Evolutionary conservation across 805 yeast genomes (phyloP), one percentile per base, ranked within the genome.

Genomic region (Candida nonsorbophila): DNA sequence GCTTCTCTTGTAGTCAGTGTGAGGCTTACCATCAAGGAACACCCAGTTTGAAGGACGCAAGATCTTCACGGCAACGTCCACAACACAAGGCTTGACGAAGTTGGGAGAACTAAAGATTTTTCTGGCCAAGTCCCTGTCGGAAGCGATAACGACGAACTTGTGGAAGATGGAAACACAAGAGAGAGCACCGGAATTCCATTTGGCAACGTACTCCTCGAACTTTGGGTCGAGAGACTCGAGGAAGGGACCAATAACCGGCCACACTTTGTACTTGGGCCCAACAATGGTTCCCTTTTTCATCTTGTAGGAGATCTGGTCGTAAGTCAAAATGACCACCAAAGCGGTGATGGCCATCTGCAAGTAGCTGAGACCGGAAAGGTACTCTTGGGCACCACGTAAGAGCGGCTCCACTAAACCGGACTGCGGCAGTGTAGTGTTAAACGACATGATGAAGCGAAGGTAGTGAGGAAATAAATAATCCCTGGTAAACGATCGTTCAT

Each of bases 141-240:
- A 79, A 6, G 95, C 96, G 57, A 90, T 85, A 28, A 92, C 94
- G 23, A 92, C 98, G 51, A 90, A 90, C 64, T 92, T 92, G 69
- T 92, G 98, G 72, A 92, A 92, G 38, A 92, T 92, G 2, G 97
- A 88, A 27, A 92, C 98, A 68, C 98, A 92, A 9, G 95, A 83
- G 33, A 92, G 68, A 9, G 90, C 92, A 38, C 98, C 98, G 5
- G 92, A 79, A 47, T 74, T 77, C 98, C 98, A 92, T 57, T 92
- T 92, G 28, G 84, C 84, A 55, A 76, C 68, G 58, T 92, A 92
- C 50, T 83, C 95, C 51, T 84, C 95, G 54, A 92, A 92, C 54
- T 90, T 88, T 13, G 98, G 98, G 63, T 92, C 90, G 53, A 92
- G 66, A 11, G 92, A 79, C 54, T 92, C 97, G 56, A 92, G 66